phyloP scores from a whole-genome alignment of 192 early-diverging fungal species.

The Backusella tuberculispora region DNA sequence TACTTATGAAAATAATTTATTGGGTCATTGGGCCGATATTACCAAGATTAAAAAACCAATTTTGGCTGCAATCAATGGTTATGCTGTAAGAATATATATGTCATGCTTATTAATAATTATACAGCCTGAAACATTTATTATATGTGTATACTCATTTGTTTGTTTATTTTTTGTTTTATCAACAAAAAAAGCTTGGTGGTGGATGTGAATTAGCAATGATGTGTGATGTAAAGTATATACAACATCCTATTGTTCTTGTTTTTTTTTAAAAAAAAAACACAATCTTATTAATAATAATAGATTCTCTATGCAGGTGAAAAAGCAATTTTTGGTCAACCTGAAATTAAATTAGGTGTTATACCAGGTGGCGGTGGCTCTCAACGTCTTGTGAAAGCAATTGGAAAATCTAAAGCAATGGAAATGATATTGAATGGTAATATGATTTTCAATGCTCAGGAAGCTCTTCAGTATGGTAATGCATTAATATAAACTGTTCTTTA shows the following conservation, averaged over 20 bases:
- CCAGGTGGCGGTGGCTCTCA: conserved; percentile 88
- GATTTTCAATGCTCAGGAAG: conserved; percentile 84
- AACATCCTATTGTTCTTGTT: conserved; percentile 16
- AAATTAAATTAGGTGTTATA: conserved; percentile 96
- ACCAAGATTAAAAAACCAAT: conserved; percentile 90
- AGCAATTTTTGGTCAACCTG: conserved; percentile 90
- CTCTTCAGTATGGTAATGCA: conserved; percentile 61
- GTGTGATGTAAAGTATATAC: conserved; percentile 62
- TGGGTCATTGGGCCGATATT: conserved; percentile 94
- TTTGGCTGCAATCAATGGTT: conserved; percentile 97
- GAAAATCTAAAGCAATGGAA: conserved; percentile 99
- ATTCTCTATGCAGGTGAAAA: conserved; percentile 98
- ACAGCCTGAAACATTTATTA: not conserved
- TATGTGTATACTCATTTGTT: not conserved
- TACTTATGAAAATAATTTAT: conserved; percentile 89
- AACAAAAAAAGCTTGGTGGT: conserved; percentile 75
- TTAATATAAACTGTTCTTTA: not conserved
- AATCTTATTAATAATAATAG: conserved; percentile 43
- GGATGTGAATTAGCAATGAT: conserved; percentile 99
- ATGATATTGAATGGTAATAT: conserved; percentile 85
- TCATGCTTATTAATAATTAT: not conserved
- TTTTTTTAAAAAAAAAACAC: not conserved
- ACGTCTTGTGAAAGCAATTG: conserved; percentile 86
- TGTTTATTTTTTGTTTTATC: not conserved
- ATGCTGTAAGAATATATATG: conserved; percentile 64